These are phyloP conservation scores for Handroanthus guayacan DNA, from an alignment of 257 asterid species.

Conservation along the genomic window DNA sequence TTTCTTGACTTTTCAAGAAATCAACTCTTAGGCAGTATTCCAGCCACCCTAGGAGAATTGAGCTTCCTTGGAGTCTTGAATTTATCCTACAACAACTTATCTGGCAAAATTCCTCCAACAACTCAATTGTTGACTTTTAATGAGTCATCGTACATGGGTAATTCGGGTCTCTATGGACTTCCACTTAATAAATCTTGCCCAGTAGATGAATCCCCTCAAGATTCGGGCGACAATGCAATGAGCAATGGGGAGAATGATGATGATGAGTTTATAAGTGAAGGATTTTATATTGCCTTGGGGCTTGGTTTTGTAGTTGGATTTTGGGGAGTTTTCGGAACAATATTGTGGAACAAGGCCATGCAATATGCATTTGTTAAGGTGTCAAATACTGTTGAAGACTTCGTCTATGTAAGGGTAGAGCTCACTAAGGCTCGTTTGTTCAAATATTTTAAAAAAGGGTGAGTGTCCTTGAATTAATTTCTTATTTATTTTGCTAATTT, in stretches of 20 bases:
- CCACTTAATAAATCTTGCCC: conserved; percentile 36
- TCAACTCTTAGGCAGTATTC: conserved; percentile 21
- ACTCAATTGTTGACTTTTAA: conserved; percentile 10
- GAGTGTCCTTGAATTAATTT: too few relatives aligned
- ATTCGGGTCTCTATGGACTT: conserved; percentile 25
- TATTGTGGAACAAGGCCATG: neutral
- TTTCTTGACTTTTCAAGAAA: conserved; percentile 34
- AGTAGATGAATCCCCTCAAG: conserved; percentile 14
- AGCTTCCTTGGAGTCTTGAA: conserved; percentile 21
- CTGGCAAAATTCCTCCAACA: conserved; percentile 35
- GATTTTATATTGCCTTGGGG: conserved; percentile 6
- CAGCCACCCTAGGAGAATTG: conserved; percentile 1
- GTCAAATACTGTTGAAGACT: neutral
- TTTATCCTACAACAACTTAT: conserved; percentile 39
- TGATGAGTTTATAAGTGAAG: conserved; percentile 22
- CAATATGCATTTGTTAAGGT: neutral
- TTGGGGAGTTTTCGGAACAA: conserved; percentile 28
- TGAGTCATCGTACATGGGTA: conserved; percentile 8
- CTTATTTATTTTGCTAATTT: too few relatives aligned
- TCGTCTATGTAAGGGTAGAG: neutral
- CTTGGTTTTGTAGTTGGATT: conserved; percentile 35
- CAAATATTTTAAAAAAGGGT: neutral
- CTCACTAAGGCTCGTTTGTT: neutral
- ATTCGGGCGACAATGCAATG: neutral
- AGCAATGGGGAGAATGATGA: neutral